These are phyloP conservation scores for Apodospora peruviana DNA, from an alignment of 495 filamentous ascomycete species.

Conservation along the genomic window DNA sequence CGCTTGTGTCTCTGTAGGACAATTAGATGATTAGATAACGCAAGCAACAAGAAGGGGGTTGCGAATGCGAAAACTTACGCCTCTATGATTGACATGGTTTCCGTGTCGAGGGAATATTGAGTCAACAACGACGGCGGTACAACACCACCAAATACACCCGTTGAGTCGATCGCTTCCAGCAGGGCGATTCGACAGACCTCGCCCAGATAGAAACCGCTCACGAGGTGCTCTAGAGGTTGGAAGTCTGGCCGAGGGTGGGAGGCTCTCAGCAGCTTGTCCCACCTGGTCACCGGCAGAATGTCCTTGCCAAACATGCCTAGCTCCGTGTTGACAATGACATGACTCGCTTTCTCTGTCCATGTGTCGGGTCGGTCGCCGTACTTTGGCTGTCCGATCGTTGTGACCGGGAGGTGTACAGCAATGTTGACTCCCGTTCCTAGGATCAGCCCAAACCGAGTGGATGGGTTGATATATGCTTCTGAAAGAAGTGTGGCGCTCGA, in stretches of 20 bases:
- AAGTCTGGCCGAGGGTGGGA: constrained; percentile 70
- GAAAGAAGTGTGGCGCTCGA: constrained; percentile 75
- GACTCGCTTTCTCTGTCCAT: constrained; percentile 51
- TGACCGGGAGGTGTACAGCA: constrained; percentile 47
- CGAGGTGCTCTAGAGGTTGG: constrained; percentile 79
- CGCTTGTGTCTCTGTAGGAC: constrained; percentile 28
- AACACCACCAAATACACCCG: constrained; percentile 50
- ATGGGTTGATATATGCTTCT: constrained; percentile 63
- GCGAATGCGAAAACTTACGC: constrained; percentile 33
- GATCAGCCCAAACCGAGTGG: constrained; percentile 54
- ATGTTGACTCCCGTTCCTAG: constrained; percentile 54
- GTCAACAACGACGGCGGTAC: constrained; percentile 46
- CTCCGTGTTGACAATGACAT: constrained; percentile 77
- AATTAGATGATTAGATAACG: constrained; percentile 12
- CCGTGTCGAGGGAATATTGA: constrained; percentile 57
- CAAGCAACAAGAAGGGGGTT: not conserved
- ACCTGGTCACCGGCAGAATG: constrained; percentile 64
- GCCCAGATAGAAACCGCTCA: constrained; percentile 76
- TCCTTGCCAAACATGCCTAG: constrained; percentile 73
- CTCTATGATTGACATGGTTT: constrained; percentile 54
- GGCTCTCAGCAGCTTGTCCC: constrained; percentile 60
- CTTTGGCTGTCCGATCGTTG: constrained; percentile 45
- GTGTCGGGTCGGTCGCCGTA: constrained; percentile 45
- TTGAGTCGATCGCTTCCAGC: constrained; percentile 54
- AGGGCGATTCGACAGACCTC: constrained; percentile 70